Base-by-base conservation (phyloP, 2,329 filamentous ascomycete genomes). In the Paecilomyces variotii region DNA sequence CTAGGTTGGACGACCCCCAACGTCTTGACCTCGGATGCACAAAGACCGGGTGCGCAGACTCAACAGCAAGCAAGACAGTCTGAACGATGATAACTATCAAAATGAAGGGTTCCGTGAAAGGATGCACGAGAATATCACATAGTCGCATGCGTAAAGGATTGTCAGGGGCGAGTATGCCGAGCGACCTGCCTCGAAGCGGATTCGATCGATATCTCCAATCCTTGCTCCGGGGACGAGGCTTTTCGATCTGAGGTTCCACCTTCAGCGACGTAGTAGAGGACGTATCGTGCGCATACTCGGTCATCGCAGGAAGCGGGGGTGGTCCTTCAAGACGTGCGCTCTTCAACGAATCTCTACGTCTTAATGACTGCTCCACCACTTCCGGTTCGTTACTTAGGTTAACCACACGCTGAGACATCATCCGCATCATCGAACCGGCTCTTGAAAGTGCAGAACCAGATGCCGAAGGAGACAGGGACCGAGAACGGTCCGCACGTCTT, bases 361-460 rank as follows among this genome's bases (percentile, higher is more conserved):
- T 82, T 26, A 86, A 81, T 56, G 84, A 86, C 62, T 88, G 86
- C 71, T 96, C 91, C 14, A 92, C 80, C 24, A 90, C 78, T 66
- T 97, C 90, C 3, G 87, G 88, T 68, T 97, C 94, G 70, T 96
- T 96, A 75, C 91, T 96, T 67, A 99, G 84, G 70, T 97, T 97
- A 69, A 99, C 94, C 58, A 99, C 92, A 78, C 94, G 90, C 77
- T 97, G 92, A 32, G 95, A 97, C 86, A 99, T 96, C 64, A 85
- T 86, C 63, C 88, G 84, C 74, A 92, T 84, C 66, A 91, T 90
- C 7, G 88, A 90, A 52, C 88, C 84, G 61, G 89, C 88, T 65
- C 85, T 81, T 26, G 82, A 84, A 56, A 92, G 73, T 19, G 88
- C 87, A 27, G 74, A 76, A 24, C 83, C 83, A 10, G 84, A 81